A percentile compares a stretch with the other conserved stretches of the same genome.
Evolutionary conservation across 257 asterid genomes (phyloP).

Genomic region (Solanum etuberosum): DNA sequence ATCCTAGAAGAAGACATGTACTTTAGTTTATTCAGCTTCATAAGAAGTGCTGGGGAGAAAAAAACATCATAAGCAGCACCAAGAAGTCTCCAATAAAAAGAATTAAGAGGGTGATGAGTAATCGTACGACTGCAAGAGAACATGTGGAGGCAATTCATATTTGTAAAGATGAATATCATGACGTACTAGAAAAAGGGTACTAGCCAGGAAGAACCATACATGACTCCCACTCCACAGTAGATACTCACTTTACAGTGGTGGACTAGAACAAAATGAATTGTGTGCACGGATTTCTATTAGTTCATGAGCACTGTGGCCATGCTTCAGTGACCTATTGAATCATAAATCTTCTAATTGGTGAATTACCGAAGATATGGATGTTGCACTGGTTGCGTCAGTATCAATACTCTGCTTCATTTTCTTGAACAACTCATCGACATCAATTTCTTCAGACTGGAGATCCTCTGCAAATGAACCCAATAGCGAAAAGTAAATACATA

Average conservation of each 20-base stretch:
- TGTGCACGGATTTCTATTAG: neutral
- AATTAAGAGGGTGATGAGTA: neutral
- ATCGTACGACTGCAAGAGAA: neutral
- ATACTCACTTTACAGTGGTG: neutral
- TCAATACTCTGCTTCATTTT: conserved; percentile 51
- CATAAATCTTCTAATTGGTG: neutral
- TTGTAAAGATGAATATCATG: neutral
- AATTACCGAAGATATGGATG: conserved; percentile 66
- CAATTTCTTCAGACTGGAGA: conserved; percentile 45
- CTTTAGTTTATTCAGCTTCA: neutral
- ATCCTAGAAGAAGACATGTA: conserved; percentile 15
- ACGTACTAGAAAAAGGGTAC: neutral
- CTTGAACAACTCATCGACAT: conserved; percentile 48
- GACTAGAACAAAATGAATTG: neutral
- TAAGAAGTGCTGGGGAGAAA: neutral
- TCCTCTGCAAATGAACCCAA: conserved; percentile 28
- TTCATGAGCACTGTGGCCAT: neutral
- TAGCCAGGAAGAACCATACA: neutral
- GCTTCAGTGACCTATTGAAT: neutral
- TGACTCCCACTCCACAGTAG: neutral
- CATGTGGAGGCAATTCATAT: neutral
- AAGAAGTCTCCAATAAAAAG: neutral
- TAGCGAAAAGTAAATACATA: neutral
- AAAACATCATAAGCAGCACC: neutral
- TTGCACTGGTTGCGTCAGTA: conserved; percentile 26